Evolutionary conservation across 2,329 filamentous ascomycete species (phyloP), one percentile per base, ranked within the genome.

Genomic region (Fusarium oligoseptatum): DNA sequence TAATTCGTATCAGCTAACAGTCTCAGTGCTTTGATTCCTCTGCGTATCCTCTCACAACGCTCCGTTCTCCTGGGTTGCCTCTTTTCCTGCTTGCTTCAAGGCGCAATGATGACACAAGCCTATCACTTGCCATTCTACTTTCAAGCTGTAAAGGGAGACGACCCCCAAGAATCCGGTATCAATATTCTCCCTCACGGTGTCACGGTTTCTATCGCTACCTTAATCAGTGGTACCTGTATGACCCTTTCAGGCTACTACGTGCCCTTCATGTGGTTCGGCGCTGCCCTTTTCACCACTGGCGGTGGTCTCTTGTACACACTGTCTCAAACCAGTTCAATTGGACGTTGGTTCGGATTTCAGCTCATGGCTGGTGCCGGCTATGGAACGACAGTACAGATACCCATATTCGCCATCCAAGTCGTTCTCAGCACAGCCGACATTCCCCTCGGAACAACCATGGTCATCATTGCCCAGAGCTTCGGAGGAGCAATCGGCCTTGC

Each of bases 401-500:
- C 84, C 2, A 73, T 85, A 4, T 81, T 87, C 12, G 85, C 84
- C 2, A 82, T 83, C 0, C 86, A 87, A 67, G 83, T 85, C 0
- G 85, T 86, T 0, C 74, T 87, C 17, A 74, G 70, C 7, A 66
- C 78, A 6, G 80, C 80, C 1, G 86, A 87, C 52, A 83, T 87
- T 29, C 83, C 86, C 0, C 82, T 82, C 0, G 86, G 84, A 3
- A 85, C 84, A 4, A 84, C 85, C 3, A 70, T 81, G 15, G 80
- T 87, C 2, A 83, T 88, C 22, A 86, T 88, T 72, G 80, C 80
- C 5, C 86, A 88, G 76, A 81, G 83, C 2, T 77, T 88, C 0
- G 86, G 85, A 32, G 87, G 86, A 4, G 68, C 75, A 7, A 58
- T 78, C 1, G 73, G 75, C 2, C 70, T 77, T 3, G 63, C 68